Evolutionary conservation across 192 early-diverging fungal species (phyloP).

Genomic region (Gaertneriomyces semiglobifer): DNA sequence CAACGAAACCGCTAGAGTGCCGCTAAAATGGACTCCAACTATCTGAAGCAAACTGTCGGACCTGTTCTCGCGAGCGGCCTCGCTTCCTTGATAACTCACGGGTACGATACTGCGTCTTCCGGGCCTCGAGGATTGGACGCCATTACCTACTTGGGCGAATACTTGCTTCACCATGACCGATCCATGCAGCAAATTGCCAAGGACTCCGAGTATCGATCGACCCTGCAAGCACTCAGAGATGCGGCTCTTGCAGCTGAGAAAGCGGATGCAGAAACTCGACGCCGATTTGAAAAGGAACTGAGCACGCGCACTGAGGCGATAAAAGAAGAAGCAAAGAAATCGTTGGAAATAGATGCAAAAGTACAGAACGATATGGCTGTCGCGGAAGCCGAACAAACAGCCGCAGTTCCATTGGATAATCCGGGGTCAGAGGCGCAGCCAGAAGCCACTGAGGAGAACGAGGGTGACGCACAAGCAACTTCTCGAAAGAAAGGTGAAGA

Average conservation of each 20-base stretch:
- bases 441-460: too few species aligned
- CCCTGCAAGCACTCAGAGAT: constrained; percentile 3
- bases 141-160: constrained; percentile 25
- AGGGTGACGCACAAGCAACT: too few species aligned
- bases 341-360: constrained; percentile 15
- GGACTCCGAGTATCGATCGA: not conserved
- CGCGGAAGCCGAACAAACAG: constrained; percentile 3
- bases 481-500: too few species aligned
- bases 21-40: constrained; percentile 33
- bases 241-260: not conserved
- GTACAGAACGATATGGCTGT: not conserved
- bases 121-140: constrained; percentile 21
- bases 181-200: not conserved
- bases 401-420: not conserved
- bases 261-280: constrained; percentile 14
- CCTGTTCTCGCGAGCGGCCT: constrained; percentile 27
- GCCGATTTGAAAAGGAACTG: constrained; percentile 20
- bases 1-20: too few species aligned
- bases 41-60: constrained; percentile 36
- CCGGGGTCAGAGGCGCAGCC: too few species aligned
- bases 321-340: not conserved
- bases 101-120: constrained; percentile 3
- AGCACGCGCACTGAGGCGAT: constrained; percentile 6
- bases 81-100: constrained; percentile 19
- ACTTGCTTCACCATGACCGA: constrained; percentile 30